These are phyloP conservation scores for Pascua guehoae DNA, from an alignment of 1,284 basidiomycete species.

Conservation along the genomic window DNA sequence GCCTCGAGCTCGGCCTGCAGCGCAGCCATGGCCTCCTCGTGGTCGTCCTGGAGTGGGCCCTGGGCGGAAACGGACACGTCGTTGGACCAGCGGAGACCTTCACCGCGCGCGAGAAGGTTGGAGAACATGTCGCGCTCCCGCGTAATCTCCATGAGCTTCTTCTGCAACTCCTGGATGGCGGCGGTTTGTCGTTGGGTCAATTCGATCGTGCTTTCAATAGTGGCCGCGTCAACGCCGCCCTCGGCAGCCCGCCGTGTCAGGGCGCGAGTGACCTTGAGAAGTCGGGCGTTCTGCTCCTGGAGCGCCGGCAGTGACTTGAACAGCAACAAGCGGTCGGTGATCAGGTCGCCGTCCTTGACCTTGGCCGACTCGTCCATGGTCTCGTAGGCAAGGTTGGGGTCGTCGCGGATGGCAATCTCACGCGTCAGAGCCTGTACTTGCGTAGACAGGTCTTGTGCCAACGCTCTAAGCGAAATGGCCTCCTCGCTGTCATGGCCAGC, in stretches of 20 bases:
- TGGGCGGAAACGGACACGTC: neutral
- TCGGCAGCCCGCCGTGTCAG: conserved; percentile 56
- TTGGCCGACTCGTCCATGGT: conserved; percentile 57
- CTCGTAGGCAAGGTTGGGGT: conserved; percentile 71
- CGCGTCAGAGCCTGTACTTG: conserved; percentile 78
- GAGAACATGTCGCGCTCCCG: conserved; percentile 86
- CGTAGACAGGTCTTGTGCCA: conserved; percentile 78
- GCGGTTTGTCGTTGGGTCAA: conserved; percentile 55
- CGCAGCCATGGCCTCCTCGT: conserved; percentile 25
- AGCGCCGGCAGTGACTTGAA: conserved; percentile 77
- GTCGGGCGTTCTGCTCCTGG: conserved; percentile 79
- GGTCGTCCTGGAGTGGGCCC: conserved; percentile 22
- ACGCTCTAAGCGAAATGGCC: conserved; percentile 66
- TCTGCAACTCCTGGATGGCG: conserved; percentile 72
- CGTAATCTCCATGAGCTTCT: conserved; percentile 72
- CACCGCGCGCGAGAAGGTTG: conserved; percentile 58
- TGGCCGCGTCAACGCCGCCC: conserved; percentile 3
- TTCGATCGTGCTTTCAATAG: neutral
- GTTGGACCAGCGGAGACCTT: conserved; percentile 35
- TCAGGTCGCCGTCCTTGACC: conserved; percentile 62
- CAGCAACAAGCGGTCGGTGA: conserved; percentile 83
- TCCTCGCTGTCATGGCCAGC: conserved; percentile 63
- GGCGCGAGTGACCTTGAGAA: conserved; percentile 78
- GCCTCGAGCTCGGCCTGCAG: conserved; percentile 57
- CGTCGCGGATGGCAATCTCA: conserved; percentile 73